Base-by-base conservation (phyloP, 2,329 filamentous ascomycete genomes). In the Trichoderma breve region DNA sequence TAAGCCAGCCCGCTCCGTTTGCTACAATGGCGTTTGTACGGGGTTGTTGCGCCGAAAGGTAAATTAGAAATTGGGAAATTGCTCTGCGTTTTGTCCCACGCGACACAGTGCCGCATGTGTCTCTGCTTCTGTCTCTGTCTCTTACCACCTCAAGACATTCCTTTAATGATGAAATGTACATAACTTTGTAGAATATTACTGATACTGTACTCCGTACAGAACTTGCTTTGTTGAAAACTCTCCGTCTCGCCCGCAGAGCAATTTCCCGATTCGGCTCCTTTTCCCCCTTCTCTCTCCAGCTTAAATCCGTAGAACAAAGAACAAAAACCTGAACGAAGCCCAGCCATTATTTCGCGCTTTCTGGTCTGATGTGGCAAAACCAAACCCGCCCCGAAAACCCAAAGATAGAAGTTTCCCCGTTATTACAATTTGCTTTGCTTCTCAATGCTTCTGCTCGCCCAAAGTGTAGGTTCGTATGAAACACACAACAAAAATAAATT, bases 61-160 rank as follows among this genome's bases (percentile, higher is more conserved):
- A 61, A 34, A 69, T 51, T 43, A 12, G 55, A 34, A 15, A 39
- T n/a, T 57, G n/a, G 39, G 39, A 43, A 43, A 43, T 43, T 43
- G 39, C 39, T 21, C 43, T 51, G 43, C 43, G 9, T 12, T n/a
- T 47, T 21, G n/a, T 51, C 43, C 51, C 65, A 69, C 66, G 66
- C 66, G 66, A 69, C 66, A 61, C 66, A 51, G 66, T 69, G 36
- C 55, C n/a, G 55, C 6, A 34, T 32, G 18, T 15, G 55, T 32
- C 34, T 36, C 12, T 36, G 34, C 32, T 34, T 34, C 32, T 36
- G 14, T 57, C 14, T 28, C 39, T 43, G 39, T n/a, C 43, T n/a
- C 8, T 47, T 1, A 2, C n/a, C 18, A 9, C 5, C 47, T 53
- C 3, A 3, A 51, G 43, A 21, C 9, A 12, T 11, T 51, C 43